Evolutionary conservation across 2,329 filamentous ascomycete species (phyloP).

Genomic region (Incumbomyces delicatus): DNA sequence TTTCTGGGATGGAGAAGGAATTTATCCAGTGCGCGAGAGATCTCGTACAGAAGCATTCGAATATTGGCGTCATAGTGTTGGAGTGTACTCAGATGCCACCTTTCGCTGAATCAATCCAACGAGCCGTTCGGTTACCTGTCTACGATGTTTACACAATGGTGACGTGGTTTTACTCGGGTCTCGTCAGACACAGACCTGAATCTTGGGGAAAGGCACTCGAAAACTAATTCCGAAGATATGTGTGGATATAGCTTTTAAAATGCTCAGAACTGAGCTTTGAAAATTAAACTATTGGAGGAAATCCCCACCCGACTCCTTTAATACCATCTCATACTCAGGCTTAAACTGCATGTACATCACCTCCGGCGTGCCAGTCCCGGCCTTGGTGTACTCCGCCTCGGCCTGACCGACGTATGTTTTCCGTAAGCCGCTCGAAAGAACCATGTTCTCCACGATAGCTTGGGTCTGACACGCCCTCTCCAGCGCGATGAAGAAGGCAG

Average conservation of each 20-base stretch:
- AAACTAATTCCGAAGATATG: too few relatives aligned
- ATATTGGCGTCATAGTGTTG: constrained; percentile 23
- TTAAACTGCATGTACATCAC: constrained; percentile 61
- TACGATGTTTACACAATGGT: constrained; percentile 31
- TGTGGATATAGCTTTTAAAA: too few relatives aligned
- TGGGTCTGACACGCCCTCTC: constrained; percentile 34
- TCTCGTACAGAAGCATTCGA: constrained; percentile 2
- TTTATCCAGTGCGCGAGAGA: constrained; percentile 4
- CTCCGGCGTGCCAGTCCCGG: constrained; percentile 50
- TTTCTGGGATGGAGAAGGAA: constrained; percentile 7
- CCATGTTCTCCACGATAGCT: constrained; percentile 26
- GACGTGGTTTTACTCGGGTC: constrained; percentile 28
- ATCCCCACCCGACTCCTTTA: constrained; percentile 49
- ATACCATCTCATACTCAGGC: constrained; percentile 60
- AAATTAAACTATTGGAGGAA: constrained; percentile 32
- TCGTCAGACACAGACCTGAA: constrained; percentile 14
- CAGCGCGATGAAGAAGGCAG: constrained; percentile 45
- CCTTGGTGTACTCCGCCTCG: constrained; percentile 58
- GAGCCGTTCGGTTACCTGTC: constrained; percentile 23
- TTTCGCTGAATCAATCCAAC: constrained; percentile 26
- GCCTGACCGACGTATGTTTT: constrained; percentile 58
- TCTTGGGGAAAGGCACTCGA: too few relatives aligned
- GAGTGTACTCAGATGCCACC: constrained; percentile 33
- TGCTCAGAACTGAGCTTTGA: too few relatives aligned
- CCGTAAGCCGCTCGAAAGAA: constrained; percentile 15